Evolutionary conservation across 1,284 basidiomycete genomes (phyloP), one percentile per base, ranked within the genome.

Genomic region (Leccinum proximum): DNA sequence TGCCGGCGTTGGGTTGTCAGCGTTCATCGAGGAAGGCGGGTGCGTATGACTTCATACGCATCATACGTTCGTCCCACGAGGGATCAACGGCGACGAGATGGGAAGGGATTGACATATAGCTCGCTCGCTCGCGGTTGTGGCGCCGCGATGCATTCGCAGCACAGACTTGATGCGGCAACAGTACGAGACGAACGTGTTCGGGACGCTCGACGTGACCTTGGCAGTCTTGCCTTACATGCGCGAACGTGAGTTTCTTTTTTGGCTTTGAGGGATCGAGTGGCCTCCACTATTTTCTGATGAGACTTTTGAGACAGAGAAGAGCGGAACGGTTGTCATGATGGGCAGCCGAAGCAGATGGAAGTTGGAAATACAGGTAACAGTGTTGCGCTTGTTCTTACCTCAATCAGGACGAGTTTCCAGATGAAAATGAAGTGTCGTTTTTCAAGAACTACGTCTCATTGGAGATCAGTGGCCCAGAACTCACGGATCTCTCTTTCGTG

Each of bases 401-500:
- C 16, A 68, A 78, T 0, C 75, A 74, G 0, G 77, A 77, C 0
- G 73, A 80, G 2, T 67, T 76, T 0, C 63, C 69, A 16, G 70
- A 72, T 3, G 75, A 75, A 16, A 72, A 74, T 2, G 79, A 85
- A 63, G 63, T 85, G 0, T 81, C 80, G 0, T 92, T 92, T 70
- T 89, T 89, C 0, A 81, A 74, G 2, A 88, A 89, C 67, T 83
- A 79, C 42, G 83, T 93, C 22, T 87, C 84, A 0, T 70, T 93
- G 14, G 82, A 89, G 61, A 87, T 93, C 62, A 83, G 81, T 45
- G 91, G 91, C 0, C 80, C 82, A 0, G 84, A 87, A 16, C 80
- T 93, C 0, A 84, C 86, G 0, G 89, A 93, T 66, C 79, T 93
- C 0, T 88, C 89, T 0, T 92, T 93, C 60, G 77, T 82, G 11